These are phyloP conservation scores for Solanum etuberosum DNA, from an alignment of 257 asterid species.

Conservation along the genomic window DNA sequence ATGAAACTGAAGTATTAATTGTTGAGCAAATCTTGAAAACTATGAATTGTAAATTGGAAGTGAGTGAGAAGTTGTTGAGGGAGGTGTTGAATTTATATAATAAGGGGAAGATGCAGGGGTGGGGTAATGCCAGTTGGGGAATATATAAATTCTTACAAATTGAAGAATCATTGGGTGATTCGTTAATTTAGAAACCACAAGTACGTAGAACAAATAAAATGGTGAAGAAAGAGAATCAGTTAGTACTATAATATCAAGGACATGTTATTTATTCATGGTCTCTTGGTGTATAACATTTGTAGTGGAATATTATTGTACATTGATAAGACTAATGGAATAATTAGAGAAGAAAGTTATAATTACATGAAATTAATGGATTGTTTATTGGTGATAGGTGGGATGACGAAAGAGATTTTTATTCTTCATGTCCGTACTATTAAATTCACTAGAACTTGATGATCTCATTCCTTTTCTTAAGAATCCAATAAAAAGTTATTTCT, in stretches of 20 bases:
- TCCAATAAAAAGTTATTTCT: too few species aligned
- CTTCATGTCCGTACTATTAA: not conserved
- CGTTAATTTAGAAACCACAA: slow-evolving; percentile 46
- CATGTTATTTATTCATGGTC: slow-evolving; percentile 1
- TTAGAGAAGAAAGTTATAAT: not conserved
- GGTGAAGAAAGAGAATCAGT: slow-evolving; percentile 2
- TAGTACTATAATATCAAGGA: not conserved
- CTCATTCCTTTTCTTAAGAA: not conserved
- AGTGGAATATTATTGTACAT: not conserved
- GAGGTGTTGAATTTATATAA: slow-evolving; percentile 32
- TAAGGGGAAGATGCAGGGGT: slow-evolving; percentile 20
- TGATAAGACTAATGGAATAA: not conserved
- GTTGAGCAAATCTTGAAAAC: not conserved
- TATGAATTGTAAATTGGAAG: not conserved
- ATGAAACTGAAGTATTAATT: not conserved
- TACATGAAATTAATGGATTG: not conserved
- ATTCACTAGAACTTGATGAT: not conserved
- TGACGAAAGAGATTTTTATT: not conserved
- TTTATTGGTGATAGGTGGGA: not conserved
- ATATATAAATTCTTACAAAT: slow-evolving; percentile 28
- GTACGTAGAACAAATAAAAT: not conserved
- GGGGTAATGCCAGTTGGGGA: slow-evolving; percentile 40
- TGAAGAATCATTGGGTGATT: slow-evolving; percentile 36
- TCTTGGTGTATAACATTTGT: slow-evolving; percentile 6
- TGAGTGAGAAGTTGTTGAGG: slow-evolving; percentile 1